phyloP scores from a whole-genome alignment of 73 alveolate genomes.

The Tetrahymena elliotti region DNA sequence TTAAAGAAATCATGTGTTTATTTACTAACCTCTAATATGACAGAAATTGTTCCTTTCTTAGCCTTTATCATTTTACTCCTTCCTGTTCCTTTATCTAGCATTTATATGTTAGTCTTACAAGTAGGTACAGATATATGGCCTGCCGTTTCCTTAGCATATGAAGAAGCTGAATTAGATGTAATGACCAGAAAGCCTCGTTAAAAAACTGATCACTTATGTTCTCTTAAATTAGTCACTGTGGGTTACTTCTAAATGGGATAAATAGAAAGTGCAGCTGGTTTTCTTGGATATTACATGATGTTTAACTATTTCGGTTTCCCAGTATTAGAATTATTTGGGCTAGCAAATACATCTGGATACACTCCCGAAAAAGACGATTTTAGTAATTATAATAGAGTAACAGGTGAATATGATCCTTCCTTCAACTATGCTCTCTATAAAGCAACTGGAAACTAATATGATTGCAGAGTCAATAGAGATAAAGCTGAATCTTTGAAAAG shows the following conservation, averaged over 20 bases:
- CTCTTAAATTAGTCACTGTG: constrained; percentile 58
- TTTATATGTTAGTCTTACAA: constrained; percentile 68
- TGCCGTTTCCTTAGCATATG: constrained; percentile 90
- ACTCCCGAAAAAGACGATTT: constrained; percentile 43
- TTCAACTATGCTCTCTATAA: not conserved
- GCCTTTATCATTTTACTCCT: constrained; percentile 59
- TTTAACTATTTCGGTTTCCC: constrained; percentile 84
- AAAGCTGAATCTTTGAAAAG: not conserved
- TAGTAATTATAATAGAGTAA: not conserved
- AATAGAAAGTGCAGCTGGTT: constrained; percentile 68
- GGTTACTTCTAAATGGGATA: constrained; percentile 70
- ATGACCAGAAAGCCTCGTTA: constrained; percentile 87
- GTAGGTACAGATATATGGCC: constrained; percentile 92
- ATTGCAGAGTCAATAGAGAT: not conserved
- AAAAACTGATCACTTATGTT: constrained; percentile 77
- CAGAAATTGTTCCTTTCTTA: constrained; percentile 80
- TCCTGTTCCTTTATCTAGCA: constrained; percentile 83
- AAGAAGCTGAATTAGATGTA: constrained; percentile 84
- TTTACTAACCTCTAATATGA: constrained; percentile 66
- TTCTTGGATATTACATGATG: constrained; percentile 66
- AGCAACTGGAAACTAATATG: constrained; percentile 12
- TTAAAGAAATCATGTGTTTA: constrained; percentile 77
- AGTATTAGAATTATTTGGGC: constrained; percentile 43
- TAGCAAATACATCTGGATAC: constrained; percentile 69
- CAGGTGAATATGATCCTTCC: not conserved